These are phyloP conservation scores for Colletotrichum sansevieriae DNA, from an alignment of 2,329 filamentous ascomycete species.

Conservation along the genomic window DNA sequence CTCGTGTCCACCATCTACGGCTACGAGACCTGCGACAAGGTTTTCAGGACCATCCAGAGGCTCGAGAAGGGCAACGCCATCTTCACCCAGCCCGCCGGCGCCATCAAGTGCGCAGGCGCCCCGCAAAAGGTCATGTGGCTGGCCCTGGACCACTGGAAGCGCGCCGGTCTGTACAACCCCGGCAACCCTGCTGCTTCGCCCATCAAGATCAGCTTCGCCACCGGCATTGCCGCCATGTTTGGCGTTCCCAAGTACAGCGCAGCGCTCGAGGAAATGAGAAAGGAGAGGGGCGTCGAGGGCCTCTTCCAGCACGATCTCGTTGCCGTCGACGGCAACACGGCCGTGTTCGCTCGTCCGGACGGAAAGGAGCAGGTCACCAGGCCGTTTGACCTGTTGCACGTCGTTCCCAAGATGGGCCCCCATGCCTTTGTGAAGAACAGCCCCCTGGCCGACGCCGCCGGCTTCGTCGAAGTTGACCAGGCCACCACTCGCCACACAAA, in stretches of 20 bases:
- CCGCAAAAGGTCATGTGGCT: slow-evolving; percentile 75
- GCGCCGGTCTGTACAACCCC: slow-evolving; percentile 62
- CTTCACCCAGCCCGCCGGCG: slow-evolving; percentile 70
- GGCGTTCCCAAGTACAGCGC: slow-evolving; percentile 71
- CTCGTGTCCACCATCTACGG: slow-evolving; percentile 70
- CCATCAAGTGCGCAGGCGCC: slow-evolving; percentile 72
- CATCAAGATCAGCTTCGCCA: slow-evolving; percentile 68
- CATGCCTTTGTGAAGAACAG: slow-evolving; percentile 67
- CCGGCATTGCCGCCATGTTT: slow-evolving; percentile 69
- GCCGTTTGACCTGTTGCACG: slow-evolving; percentile 68
- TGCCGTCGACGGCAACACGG: slow-evolving; percentile 65
- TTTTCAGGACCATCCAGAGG: slow-evolving; percentile 60
- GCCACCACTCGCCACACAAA: slow-evolving; percentile 65
- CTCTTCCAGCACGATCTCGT: slow-evolving; percentile 70
- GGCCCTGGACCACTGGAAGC: slow-evolving; percentile 70
- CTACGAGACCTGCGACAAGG: slow-evolving; percentile 68
- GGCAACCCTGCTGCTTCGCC: slow-evolving; percentile 53
- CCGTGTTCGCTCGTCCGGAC: slow-evolving; percentile 61
- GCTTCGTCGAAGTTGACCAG: slow-evolving; percentile 70
- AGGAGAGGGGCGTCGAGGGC: slow-evolving; percentile 68
- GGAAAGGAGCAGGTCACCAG: slow-evolving; percentile 59
- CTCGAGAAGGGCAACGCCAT: slow-evolving; percentile 65
- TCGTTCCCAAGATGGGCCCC: slow-evolving; percentile 70
- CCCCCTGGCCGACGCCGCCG: slow-evolving; percentile 65
- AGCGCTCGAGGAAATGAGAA: slow-evolving; percentile 64